A percentile compares a stretch with the other conserved stretches of the same genome.
Conservation (phyloP, 371 early-diverging fungal genomes). For the Mycotypha africana region DNA sequence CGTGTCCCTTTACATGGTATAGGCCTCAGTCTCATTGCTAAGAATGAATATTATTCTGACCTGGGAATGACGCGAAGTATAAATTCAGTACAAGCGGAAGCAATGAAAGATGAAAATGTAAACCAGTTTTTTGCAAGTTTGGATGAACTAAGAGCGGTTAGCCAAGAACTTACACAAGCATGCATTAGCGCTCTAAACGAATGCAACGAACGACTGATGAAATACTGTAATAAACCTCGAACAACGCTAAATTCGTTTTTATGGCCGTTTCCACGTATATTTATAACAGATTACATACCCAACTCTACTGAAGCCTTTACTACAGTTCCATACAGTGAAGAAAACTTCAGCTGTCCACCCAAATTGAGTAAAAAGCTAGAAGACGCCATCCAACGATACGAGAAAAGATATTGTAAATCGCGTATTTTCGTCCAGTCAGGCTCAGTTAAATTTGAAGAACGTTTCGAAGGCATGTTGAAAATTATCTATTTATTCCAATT, state of each 20-base stretch:
- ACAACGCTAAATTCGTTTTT: constrained; percentile 17
- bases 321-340: no score
- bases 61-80: not conserved
- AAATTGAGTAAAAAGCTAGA: no score
- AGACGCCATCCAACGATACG: constrained; percentile 3
- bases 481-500: constrained; percentile 14
- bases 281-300: constrained; percentile 11
- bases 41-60: constrained; percentile 16
- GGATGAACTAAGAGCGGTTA: constrained; percentile 1
- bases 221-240: constrained; percentile 7
- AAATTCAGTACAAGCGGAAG: not conserved
- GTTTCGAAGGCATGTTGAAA: constrained; percentile 3
- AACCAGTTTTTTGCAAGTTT: constrained; percentile 1
- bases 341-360: no score
- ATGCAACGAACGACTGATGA: constrained; percentile 10
- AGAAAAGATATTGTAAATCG: not conserved
- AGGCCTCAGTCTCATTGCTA: constrained; percentile 28
- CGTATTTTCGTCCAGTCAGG: no score
- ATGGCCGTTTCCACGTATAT: constrained; percentile 39
- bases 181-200: constrained; percentile 8
- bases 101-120: not conserved
- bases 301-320: no score
- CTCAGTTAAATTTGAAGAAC: constrained; percentile 3
- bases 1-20: constrained; percentile 31
- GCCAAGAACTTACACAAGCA: constrained; percentile 11